phyloP scores from a whole-genome alignment of 2,329 filamentous ascomycete genomes.

The Parascedosporium putredinis region DNA sequence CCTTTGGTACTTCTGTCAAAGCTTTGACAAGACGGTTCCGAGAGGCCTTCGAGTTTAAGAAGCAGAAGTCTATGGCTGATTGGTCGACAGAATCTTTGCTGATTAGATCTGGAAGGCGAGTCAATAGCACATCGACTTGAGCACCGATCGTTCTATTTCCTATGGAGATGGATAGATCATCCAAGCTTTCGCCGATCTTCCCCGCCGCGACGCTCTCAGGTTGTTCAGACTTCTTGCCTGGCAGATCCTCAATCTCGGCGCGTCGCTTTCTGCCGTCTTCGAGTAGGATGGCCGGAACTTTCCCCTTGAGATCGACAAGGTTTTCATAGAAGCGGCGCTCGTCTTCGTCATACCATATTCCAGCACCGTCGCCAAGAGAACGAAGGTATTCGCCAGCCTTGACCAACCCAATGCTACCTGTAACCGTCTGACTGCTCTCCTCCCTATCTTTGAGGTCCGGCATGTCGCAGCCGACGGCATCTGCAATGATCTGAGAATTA shows the following conservation, averaged over 20 bases:
- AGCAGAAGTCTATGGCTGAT: slow-evolving; percentile 92
- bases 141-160: slow-evolving; percentile 96
- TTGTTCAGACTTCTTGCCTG: slow-evolving; percentile 61
- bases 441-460: slow-evolving; percentile 83
- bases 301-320: slow-evolving; percentile 85
- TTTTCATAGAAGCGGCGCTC: slow-evolving; percentile 98
- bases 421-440: slow-evolving; percentile 50
- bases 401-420: slow-evolving; percentile 79
- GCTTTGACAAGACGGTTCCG: slow-evolving; percentile 89
- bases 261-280: slow-evolving; percentile 97
- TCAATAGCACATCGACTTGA: slow-evolving; percentile 83
- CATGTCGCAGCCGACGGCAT: slow-evolving; percentile 84
- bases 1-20: slow-evolving; percentile 88
- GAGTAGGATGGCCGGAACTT: slow-evolving; percentile 84
- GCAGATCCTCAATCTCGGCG: slow-evolving; percentile 65
- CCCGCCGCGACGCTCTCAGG: slow-evolving; percentile 35
- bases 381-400: slow-evolving; percentile 90
- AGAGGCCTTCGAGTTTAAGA: slow-evolving; percentile 95
- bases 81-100: slow-evolving; percentile 89
- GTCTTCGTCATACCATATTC: slow-evolving; percentile 98
- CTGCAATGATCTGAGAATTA: slow-evolving; percentile 85
- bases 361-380: slow-evolving; percentile 78
- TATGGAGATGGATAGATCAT: slow-evolving; percentile 88
- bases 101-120: slow-evolving; percentile 80
- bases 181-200: slow-evolving; percentile 45